phyloP scores from a whole-genome alignment of 495 filamentous ascomycete species.

The Massariosphaeria phaeospora region DNA sequence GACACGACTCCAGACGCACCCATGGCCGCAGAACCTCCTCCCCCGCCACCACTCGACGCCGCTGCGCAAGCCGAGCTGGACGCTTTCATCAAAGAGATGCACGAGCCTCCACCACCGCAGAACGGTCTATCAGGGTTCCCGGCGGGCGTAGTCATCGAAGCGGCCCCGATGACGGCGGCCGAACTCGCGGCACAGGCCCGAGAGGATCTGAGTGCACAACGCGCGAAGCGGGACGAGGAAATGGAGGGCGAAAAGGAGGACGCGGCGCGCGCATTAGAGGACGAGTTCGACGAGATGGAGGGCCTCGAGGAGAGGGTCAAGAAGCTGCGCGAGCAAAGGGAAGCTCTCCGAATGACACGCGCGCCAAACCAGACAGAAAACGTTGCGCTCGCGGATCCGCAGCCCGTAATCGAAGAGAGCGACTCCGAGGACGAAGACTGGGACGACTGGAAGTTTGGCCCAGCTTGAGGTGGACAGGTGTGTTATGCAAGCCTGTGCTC shows the following conservation, averaged over 20 bases:
- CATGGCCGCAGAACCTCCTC: neutral
- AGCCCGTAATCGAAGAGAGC: slow-evolving; percentile 41
- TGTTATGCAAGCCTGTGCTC: too few relatives aligned
- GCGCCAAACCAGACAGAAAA: slow-evolving; percentile 44
- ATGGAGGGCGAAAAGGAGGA: slow-evolving; percentile 83
- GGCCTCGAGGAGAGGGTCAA: slow-evolving; percentile 74
- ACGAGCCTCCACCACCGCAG: slow-evolving; percentile 55
- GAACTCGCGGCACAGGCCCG: slow-evolving; percentile 64
- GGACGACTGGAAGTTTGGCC: slow-evolving; percentile 62
- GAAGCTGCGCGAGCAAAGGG: slow-evolving; percentile 66
- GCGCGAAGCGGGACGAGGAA: slow-evolving; percentile 56
- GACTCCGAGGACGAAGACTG: slow-evolving; percentile 60
- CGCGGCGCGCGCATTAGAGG: slow-evolving; percentile 70
- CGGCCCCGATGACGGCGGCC: slow-evolving; percentile 62
- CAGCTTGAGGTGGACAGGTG: neutral
- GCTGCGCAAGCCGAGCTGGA: slow-evolving; percentile 12
- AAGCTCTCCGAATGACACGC: slow-evolving; percentile 53
- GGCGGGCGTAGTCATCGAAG: slow-evolving; percentile 59
- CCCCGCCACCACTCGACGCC: neutral
- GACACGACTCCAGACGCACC: neutral
- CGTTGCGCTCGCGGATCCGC: slow-evolving; percentile 40
- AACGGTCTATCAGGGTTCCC: slow-evolving; percentile 21
- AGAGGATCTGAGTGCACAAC: slow-evolving; percentile 51
- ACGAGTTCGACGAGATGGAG: slow-evolving; percentile 95
- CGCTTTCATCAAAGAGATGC: slow-evolving; percentile 42